Percentiles rank a stretch among this genome's conserved stretches.
Conservation (phyloP, 2,329 filamentous ascomycete species). For the Chrysoporthe austroafricana region DNA sequence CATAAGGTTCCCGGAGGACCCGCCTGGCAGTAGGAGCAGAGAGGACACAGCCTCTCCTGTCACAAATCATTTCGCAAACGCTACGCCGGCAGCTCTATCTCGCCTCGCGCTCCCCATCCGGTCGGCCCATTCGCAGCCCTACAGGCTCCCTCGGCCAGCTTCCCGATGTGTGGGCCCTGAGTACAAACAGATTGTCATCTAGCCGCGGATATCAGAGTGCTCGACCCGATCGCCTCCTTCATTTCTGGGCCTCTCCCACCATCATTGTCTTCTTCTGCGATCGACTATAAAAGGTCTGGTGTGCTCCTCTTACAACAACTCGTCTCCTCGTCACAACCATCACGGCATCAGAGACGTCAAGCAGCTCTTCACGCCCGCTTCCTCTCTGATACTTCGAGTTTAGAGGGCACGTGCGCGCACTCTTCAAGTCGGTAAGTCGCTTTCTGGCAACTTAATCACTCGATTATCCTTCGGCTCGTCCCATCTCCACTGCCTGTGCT, state of each 20-base stretch:
- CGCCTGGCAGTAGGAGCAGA: conserved; percentile 10
- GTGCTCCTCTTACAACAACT: conserved; percentile 14
- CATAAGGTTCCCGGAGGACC: not conserved
- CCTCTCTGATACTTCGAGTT: not conserved
- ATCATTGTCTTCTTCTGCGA: not conserved
- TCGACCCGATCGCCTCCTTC: not conserved
- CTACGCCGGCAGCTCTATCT: conserved; percentile 7
- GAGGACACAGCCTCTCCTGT: not conserved
- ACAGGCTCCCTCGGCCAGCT: not conserved
- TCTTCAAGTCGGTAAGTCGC: not conserved
- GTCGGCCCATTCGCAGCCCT: conserved; percentile 17
- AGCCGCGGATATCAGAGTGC: not conserved
- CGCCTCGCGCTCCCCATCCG: conserved; percentile 10
- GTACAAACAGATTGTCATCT: conserved; percentile 15
- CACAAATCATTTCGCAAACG: not conserved
- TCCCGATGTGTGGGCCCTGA: conserved; percentile 12
- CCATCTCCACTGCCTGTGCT: not conserved
- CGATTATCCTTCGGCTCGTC: not conserved
- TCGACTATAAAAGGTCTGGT: conserved; percentile 12
- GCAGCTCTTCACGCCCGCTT: not conserved
- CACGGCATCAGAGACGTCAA: not conserved
- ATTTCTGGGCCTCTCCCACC: not conserved
- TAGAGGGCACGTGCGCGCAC: no score
- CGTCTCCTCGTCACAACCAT: not conserved
- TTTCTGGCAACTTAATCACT: not conserved